phyloP scores from a whole-genome alignment of 1,284 basidiomycete genomes.

The Melanopsichium pennsylvanicum region DNA sequence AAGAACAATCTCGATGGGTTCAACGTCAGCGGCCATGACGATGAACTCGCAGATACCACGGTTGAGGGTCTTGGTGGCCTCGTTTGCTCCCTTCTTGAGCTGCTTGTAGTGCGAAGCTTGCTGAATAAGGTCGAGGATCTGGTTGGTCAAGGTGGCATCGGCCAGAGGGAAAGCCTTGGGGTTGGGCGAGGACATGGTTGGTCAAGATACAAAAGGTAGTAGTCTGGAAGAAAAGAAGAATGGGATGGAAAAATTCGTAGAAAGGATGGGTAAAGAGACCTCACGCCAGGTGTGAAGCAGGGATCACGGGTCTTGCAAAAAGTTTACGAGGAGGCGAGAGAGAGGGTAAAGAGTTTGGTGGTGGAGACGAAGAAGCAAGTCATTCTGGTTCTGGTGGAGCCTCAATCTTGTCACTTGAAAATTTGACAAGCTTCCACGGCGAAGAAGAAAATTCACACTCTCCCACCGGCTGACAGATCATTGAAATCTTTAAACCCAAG shows the following conservation, averaged over 20 bases:
- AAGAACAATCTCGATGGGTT: conserved; percentile 96
- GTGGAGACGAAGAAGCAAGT: not conserved
- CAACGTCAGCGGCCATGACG: conserved; percentile 87
- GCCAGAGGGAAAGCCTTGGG: conserved; percentile 93
- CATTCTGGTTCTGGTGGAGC: not conserved
- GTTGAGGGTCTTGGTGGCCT: conserved; percentile 95
- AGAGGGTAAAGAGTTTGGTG: conserved; percentile 4
- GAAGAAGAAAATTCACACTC: too few species aligned
- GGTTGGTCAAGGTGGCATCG: conserved; percentile 87
- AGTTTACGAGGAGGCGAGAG: conserved; percentile 2
- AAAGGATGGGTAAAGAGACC: conserved; percentile 28
- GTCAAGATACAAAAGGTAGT: too few species aligned
- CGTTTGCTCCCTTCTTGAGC: conserved; percentile 97
- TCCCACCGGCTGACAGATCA: too few species aligned
- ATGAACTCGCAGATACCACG: conserved; percentile 99
- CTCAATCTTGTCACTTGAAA: not conserved
- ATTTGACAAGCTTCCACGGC: too few species aligned
- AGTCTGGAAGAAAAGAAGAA: not conserved
- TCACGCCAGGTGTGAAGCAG: conserved; percentile 45
- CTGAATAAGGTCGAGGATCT: conserved; percentile 72
- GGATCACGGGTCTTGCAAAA: conserved; percentile 45
- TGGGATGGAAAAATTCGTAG: too few species aligned
- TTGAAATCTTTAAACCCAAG: too few species aligned
- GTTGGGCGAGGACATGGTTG: conserved; percentile 66
- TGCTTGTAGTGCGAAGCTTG: conserved; percentile 83